Evolutionary conservation across 129 eudicot species (phyloP).

Genomic region (Smallanthus sonchifolius): DNA sequence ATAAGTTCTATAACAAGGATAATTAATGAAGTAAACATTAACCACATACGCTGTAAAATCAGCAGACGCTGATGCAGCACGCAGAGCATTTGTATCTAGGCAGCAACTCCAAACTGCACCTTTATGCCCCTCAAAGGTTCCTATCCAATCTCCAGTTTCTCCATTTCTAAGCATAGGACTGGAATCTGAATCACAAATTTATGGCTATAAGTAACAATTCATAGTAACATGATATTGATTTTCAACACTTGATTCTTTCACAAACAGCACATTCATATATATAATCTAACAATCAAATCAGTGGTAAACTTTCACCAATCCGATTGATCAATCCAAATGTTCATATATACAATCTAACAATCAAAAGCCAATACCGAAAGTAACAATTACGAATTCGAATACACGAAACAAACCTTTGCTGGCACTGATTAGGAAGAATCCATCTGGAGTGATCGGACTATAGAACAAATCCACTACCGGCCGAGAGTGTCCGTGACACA

Average conservation of each 20-base stretch:
- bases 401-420: slow-evolving; percentile 45
- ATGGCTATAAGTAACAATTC: neutral
- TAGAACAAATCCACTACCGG: slow-evolving; percentile 74
- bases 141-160: slow-evolving; percentile 85
- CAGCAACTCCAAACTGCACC: slow-evolving; percentile 94
- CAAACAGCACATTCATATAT: neutral
- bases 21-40: neutral
- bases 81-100: slow-evolving; percentile 62
- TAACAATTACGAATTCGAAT: neutral
- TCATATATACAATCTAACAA: neutral
- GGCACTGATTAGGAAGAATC: slow-evolving; percentile 66
- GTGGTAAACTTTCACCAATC: neutral
- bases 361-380: neutral
- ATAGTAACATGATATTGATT: neutral
- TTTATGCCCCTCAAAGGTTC: slow-evolving; percentile 79
- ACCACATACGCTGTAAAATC: slow-evolving; percentile 72
- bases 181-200: slow-evolving; percentile 46
- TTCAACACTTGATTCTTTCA: neutral
- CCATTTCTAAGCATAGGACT: slow-evolving; percentile 81
- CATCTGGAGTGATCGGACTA: slow-evolving; percentile 70
- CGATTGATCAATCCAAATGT: slow-evolving; percentile 5
- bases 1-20: neutral
- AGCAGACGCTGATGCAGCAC: slow-evolving; percentile 82
- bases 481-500: slow-evolving; percentile 68
- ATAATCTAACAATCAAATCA: neutral